Base-by-base conservation (phyloP, 1,284 basidiomycete genomes). In the Malassezia sp. region DNA sequence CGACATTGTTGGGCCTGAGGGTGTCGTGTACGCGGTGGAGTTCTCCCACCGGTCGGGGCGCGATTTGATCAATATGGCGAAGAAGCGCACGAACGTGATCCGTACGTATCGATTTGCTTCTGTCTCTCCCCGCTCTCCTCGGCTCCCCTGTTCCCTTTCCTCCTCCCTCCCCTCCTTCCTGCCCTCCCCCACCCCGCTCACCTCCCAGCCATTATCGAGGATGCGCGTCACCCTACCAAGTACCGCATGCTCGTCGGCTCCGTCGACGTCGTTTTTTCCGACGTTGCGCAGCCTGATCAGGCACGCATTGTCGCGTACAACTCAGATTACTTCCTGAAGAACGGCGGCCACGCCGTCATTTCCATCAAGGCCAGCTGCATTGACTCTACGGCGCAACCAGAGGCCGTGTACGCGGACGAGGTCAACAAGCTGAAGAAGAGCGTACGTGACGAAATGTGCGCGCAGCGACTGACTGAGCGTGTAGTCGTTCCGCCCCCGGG, bases 311-410 rank as follows among this genome's bases (percentile, higher is more conserved):
- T 96, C 52, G 79, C 80, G 33, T 78, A 83, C 71, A 97, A 97
- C 74, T 85, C 91, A 1, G 83, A 95, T 64, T 83, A 84, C 72
- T 99, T 97, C 82, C 78, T 99, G 57, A 95, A 93, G 75, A 83
- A 93, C 72, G 80, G 79, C 33, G 91, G 93, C 4, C 85, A 93
- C 66, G 78, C 81, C 58, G 80, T 99, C 63, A 90, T 99, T 65
- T 96, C 90, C 49, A 95, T 99, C 80, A 99, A 99, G 77, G 93
- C 93, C 38, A 90, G 85, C 71, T 99, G 91, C 78, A 85, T 99
- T 73, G 93, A 99, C 74, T 96, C 88, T 42, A 95, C 90, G 22
- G 80, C 80, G 4, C 80, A 85, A 2, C 82, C 91, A 14, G 87
- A 89, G 59, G 82, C 81, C 20, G 85, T 96, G 31, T 97, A 96